Evolutionary conservation across 768 basidiomycete species (phyloP).

Genomic region (Lactifluus piperatus): DNA sequence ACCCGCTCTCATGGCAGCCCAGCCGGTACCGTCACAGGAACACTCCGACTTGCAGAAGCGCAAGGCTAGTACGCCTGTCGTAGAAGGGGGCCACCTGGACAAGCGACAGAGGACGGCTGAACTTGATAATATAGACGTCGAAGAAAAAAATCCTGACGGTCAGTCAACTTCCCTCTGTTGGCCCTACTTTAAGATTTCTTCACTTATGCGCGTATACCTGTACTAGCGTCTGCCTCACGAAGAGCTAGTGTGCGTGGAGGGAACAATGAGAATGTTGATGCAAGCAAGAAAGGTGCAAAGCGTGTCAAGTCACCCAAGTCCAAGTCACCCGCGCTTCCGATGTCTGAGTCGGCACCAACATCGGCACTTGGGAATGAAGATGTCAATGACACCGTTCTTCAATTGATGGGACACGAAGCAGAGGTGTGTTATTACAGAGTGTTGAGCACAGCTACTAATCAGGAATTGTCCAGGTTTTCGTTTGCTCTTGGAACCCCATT

Average conservation of each 20-base stretch:
- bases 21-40: not conserved
- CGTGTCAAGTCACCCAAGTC: constrained; percentile 17
- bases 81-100: constrained; percentile 42
- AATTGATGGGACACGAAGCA: constrained; percentile 40
- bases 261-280: not conserved
- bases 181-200: constrained; percentile 28
- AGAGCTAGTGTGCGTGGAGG: not conserved
- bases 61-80: constrained; percentile 25
- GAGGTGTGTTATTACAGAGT: constrained; percentile 13
- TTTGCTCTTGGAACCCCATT: constrained; percentile 71
- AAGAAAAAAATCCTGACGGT: constrained; percentile 28
- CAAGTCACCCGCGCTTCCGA: constrained; percentile 2
- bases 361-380: not conserved
- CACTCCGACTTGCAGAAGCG: constrained; percentile 13
- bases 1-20: not conserved
- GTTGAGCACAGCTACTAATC: not conserved
- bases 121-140: constrained; percentile 33
- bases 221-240: not conserved
- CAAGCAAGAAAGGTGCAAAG: not conserved
- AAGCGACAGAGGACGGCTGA: constrained; percentile 52
- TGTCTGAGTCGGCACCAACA: not conserved
- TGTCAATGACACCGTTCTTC: constrained; percentile 6
- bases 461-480: constrained; percentile 50
- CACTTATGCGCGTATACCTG: not conserved
- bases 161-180: constrained; percentile 21